These are phyloP conservation scores for Hymenoscyphus infarciens DNA, from an alignment of 2,329 filamentous ascomycete genomes.

Conservation along the genomic window DNA sequence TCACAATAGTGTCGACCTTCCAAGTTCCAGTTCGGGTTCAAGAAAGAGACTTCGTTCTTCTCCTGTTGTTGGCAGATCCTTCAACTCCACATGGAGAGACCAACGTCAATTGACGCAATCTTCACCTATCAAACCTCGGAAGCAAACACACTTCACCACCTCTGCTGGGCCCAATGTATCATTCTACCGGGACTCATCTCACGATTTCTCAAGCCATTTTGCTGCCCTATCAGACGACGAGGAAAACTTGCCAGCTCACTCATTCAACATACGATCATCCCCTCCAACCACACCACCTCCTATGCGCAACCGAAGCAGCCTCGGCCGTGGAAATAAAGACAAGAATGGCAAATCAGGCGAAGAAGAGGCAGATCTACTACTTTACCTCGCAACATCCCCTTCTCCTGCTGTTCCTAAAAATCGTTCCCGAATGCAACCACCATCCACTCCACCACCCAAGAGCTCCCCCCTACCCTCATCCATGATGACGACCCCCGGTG, in stretches of 20 bases:
- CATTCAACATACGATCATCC: conserved; percentile 73
- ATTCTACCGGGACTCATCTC: conserved; percentile 60
- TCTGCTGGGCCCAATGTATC: conserved; percentile 69
- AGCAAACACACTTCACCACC: conserved; percentile 71
- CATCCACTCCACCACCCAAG: conserved; percentile 73
- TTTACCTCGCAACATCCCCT: conserved; percentile 88
- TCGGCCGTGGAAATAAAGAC: conserved; percentile 47
- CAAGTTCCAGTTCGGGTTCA: conserved; percentile 47
- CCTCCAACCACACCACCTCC: conserved; percentile 79
- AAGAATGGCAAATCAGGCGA: conserved; percentile 60
- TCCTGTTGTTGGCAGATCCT: conserved; percentile 57
- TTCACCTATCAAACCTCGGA: conserved; percentile 76
- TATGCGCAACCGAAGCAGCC: conserved; percentile 51
- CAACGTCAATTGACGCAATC: conserved; percentile 76
- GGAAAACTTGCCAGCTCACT: conserved; percentile 71
- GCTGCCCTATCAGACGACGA: conserved; percentile 77
- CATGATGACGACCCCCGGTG: conserved; percentile 84
- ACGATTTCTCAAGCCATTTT: conserved; percentile 59
- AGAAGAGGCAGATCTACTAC: conserved; percentile 75
- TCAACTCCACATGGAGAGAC: conserved; percentile 66
- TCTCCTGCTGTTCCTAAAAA: conserved; percentile 67
- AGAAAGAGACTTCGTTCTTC: conserved; percentile 69
- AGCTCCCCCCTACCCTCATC: conserved; percentile 71
- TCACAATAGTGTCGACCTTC: conserved; percentile 54
- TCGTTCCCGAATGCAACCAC: conserved; percentile 60